Evolutionary conservation across 1,139 yeast species (phyloP).

Genomic region (Taphrina sp.): DNA sequence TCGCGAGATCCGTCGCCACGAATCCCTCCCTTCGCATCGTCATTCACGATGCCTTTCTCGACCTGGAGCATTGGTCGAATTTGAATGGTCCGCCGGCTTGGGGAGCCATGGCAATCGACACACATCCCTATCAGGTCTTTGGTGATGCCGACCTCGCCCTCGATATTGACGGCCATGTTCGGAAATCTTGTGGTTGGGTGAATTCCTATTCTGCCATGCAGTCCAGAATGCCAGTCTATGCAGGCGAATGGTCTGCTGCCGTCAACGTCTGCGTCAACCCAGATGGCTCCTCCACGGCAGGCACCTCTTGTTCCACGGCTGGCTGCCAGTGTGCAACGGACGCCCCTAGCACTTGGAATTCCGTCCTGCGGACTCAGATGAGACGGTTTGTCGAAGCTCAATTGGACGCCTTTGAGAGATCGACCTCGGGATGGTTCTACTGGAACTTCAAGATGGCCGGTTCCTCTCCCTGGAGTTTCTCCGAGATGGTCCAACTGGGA

Average conservation of each 20-base stretch:
- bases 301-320: slow-evolving; percentile 52
- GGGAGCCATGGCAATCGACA: slow-evolving; percentile 18
- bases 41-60: slow-evolving; percentile 58
- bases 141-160: slow-evolving; percentile 58
- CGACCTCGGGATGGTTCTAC: slow-evolving; percentile 74
- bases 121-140: slow-evolving; percentile 67
- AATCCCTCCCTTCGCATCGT: slow-evolving; percentile 41
- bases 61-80: slow-evolving; percentile 72
- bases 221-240: slow-evolving; percentile 71
- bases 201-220: slow-evolving; percentile 44
- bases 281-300: slow-evolving; percentile 62
- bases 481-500: slow-evolving; percentile 55
- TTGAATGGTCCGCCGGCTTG: slow-evolving; percentile 6
- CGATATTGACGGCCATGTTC: slow-evolving; percentile 60
- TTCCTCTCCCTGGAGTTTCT: slow-evolving; percentile 71
- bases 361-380: slow-evolving; percentile 55
- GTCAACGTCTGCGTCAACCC: slow-evolving; percentile 73
- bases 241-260: slow-evolving; percentile 95
- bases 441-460: slow-evolving; percentile 82
- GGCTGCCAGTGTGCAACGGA: slow-evolving; percentile 37
- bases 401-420: slow-evolving; percentile 71
- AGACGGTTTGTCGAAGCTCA: slow-evolving; percentile 84
- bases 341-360: slow-evolving; percentile 54
- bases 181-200: slow-evolving; percentile 65
- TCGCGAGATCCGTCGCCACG: slow-evolving; percentile 21